Conservation (phyloP, 768 basidiomycete genomes). For the Tricholoma saponaceum region DNA sequence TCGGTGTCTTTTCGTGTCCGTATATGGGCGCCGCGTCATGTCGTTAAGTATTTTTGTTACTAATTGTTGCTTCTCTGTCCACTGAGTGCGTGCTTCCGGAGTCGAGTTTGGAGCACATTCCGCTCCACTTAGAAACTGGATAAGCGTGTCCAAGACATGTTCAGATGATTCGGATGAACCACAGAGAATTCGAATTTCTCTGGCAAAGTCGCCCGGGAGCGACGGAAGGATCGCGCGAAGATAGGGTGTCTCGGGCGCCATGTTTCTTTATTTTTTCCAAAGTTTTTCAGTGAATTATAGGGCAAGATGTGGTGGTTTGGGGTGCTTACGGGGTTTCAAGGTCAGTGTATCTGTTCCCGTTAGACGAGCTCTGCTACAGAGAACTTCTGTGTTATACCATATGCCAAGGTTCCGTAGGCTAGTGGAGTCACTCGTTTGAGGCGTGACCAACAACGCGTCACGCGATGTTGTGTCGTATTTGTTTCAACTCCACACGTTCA, state of each 20-base stretch:
- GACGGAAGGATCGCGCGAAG: constrained; percentile 29
- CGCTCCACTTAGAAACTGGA: constrained; percentile 40
- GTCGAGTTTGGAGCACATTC: constrained; percentile 29
- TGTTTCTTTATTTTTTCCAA: background rate
- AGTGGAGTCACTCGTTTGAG: too few relatives aligned
- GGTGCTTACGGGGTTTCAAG: too few relatives aligned
- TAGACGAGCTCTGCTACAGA: too few relatives aligned
- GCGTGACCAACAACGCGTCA: background rate
- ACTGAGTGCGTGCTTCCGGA: constrained; percentile 25
- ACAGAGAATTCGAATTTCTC: constrained; percentile 27
- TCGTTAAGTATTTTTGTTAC: constrained; percentile 24
- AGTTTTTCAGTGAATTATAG: background rate
- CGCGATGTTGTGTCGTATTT: background rate
- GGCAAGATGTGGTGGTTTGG: background rate
- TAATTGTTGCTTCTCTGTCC: constrained; percentile 34
- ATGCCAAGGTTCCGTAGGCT: too few relatives aligned
- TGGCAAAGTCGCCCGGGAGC: constrained; percentile 31
- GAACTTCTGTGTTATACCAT: too few relatives aligned
- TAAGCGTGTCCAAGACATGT: constrained; percentile 34
- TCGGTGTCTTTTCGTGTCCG: constrained; percentile 29
- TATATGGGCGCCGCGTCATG: constrained; percentile 19
- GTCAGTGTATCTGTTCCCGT: too few relatives aligned
- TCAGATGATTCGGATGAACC: constrained; percentile 26
- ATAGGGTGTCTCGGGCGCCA: constrained; percentile 26
- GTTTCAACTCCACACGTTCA: too few relatives aligned